Percentiles rank a stretch among this genome's conserved stretches.
These are phyloP conservation scores for Jaltomata sinuosa DNA, from an alignment of 257 asterid species.

Conservation along the genomic window DNA sequence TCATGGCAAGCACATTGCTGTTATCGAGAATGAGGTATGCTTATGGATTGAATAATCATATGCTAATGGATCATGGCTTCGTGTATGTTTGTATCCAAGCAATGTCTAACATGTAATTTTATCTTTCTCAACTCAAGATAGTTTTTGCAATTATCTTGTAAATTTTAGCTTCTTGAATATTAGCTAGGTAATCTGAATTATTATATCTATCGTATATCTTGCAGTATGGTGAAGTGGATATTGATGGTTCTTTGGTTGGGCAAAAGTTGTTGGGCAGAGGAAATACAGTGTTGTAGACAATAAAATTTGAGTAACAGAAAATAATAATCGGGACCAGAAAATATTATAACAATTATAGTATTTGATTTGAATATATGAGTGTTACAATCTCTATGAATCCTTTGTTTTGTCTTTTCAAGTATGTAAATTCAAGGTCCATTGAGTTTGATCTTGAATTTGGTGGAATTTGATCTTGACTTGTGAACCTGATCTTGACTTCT, in stretches of 20 bases:
- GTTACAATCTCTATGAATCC: too few relatives aligned
- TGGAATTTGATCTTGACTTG: too few relatives aligned
- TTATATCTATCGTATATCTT: neutral
- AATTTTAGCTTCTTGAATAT: neutral
- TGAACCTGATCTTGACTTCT: too few relatives aligned
- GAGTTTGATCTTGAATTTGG: too few relatives aligned
- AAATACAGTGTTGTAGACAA: too few relatives aligned
- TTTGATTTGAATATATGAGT: too few relatives aligned
- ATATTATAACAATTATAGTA: too few relatives aligned
- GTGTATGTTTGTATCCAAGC: neutral
- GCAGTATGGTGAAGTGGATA: constrained; percentile 94
- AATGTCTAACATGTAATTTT: neutral
- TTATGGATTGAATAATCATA: neutral
- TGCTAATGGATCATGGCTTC: too few relatives aligned
- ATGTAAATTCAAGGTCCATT: too few relatives aligned
- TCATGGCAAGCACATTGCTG: constrained; percentile 96
- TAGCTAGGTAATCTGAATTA: neutral
- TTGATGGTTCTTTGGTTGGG: constrained; percentile 97
- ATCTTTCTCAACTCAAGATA: neutral
- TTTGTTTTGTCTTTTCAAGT: too few relatives aligned
- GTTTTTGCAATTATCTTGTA: neutral
- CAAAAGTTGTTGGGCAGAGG: constrained; percentile 73
- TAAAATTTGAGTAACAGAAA: too few relatives aligned
- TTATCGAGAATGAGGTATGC: constrained; percentile 93
- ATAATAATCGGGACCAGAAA: too few relatives aligned